Conservation (phyloP, 306 rosid genomes). For the Adenanthera pavonina region DNA sequence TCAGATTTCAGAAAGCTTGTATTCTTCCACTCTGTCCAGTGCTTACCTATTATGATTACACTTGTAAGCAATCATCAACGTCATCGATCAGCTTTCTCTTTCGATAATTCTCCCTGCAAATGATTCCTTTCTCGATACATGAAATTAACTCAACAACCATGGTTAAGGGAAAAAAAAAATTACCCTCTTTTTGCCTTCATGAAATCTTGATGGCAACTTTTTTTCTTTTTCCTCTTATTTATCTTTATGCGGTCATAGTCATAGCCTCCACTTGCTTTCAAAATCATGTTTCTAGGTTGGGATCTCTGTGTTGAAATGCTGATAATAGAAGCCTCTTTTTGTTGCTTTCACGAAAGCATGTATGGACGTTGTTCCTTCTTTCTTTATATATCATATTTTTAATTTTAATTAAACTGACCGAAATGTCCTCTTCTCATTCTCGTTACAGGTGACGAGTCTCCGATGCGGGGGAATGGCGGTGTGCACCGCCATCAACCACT, state of each 20-base stretch:
- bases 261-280: background rate
- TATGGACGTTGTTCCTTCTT: background rate
- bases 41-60: background rate
- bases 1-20: background rate
- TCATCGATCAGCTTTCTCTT: background rate
- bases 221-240: background rate
- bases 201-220: background rate
- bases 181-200: background rate
- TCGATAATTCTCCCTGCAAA: background rate
- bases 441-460: conserved; percentile 66
- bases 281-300: background rate
- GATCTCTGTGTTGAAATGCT: conserved; percentile 2
- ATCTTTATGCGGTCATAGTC: background rate
- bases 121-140: background rate
- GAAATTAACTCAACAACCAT: background rate
- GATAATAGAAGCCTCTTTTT: background rate
- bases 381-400: background rate
- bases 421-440: background rate
- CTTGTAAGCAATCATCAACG: background rate
- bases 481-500: conserved; percentile 84
- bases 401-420: background rate
- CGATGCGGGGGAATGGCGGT: conserved; percentile 83
- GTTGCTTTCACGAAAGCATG: conserved; percentile 29
- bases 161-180: background rate
- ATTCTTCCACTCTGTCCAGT: background rate